phyloP scores from a whole-genome alignment of 345 rosid species.

The Pugionium dolabratum region DNA sequence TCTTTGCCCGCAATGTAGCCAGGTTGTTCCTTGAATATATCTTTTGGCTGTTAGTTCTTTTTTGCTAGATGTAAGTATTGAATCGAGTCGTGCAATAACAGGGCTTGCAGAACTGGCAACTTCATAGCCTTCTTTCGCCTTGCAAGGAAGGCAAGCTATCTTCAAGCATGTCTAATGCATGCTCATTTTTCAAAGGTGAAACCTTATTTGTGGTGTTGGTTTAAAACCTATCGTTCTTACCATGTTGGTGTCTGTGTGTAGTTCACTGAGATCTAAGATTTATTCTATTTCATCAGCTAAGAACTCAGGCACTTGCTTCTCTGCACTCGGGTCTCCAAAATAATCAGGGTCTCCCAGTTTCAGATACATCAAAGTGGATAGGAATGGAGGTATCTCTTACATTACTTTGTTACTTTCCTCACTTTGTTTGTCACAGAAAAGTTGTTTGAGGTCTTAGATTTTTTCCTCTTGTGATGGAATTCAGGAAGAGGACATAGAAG shows the following conservation, averaged over 20 bases:
- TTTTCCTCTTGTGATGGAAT: slow-evolving; percentile 38
- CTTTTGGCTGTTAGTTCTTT: slow-evolving; percentile 22
- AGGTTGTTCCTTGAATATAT: slow-evolving; percentile 53
- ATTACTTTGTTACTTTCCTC: slow-evolving; percentile 21
- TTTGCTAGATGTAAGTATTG: slow-evolving; percentile 41
- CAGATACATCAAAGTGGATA: slow-evolving; percentile 76
- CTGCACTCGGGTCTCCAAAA: slow-evolving; percentile 77
- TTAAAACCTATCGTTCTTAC: slow-evolving; percentile 21
- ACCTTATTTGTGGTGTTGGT: slow-evolving; percentile 24
- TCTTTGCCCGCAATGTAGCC: slow-evolving; percentile 90
- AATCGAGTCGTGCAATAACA: slow-evolving; percentile 46
- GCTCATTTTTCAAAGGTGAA: slow-evolving; percentile 95
- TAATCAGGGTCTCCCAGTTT: slow-evolving; percentile 90
- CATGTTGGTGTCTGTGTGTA: slow-evolving; percentile 13
- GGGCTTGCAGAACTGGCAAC: slow-evolving; percentile 93
- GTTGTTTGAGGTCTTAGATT: slow-evolving; percentile 35
- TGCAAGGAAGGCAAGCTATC: slow-evolving; percentile 85
- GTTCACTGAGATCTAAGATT: slow-evolving; percentile 21
- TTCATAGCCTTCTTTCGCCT: slow-evolving; percentile 88
- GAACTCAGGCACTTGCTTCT: slow-evolving; percentile 91
- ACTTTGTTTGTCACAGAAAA: slow-evolving; percentile 20
- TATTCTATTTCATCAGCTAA: slow-evolving; percentile 58
- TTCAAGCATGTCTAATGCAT: slow-evolving; percentile 99
- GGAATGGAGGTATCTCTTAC: slow-evolving; percentile 75
- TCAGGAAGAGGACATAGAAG: slow-evolving; percentile 79